Evolutionary conservation across 371 early-diverging fungal species (phyloP), one percentile per base, ranked within the genome.

Genomic region (Mucor mucedo): DNA sequence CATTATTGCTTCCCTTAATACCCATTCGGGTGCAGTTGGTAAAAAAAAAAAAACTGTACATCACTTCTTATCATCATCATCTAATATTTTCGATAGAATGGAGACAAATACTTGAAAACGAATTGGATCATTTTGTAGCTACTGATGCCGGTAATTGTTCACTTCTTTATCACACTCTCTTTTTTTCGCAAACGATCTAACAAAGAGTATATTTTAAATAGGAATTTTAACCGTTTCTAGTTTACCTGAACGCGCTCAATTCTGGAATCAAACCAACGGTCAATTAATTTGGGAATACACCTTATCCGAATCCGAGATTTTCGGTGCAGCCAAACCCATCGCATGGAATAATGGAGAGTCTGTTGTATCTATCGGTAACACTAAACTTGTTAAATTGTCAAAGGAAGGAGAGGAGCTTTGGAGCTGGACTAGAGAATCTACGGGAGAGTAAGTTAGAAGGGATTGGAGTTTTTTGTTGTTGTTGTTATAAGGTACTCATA

Each of bases 11-110:
- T 71, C 84, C 21, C 50, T 92, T 33, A 68, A 72, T 45, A 65
- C 80, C 3, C 75, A 81, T 41, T 79, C 80, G 3, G 90, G 91
- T 21, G 78, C 78, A 52, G 71, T 87, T 38, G 79, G 90, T 90
- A n/a, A 41, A 21, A 21, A n/a, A 41, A 49, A 16, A 53, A n/a
- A 2, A 3, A n/a, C 5, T 53, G n/a, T 14, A 6, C n/a, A 29
- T 30, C 50, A 50, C 30, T 21, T 29, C 14, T 28, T 48, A 9
- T 30, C 47, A 52, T 49, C 41, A 2, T 58, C 7, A 33, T 45
- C 9, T 29, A 30, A 47, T 58, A 8, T 41, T 14, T 38, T 16
- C 13, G 7, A 13, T 71, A 81, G 83, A 70, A 21, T 82, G 83
- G 80, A 82, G 82, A 63, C 85, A 85, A 58, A 63, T 82, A 0